Evolutionary conservation across 331 rosid species (phyloP), one percentile per base, ranked within the genome.

Genomic region (Acacia pycnantha): DNA sequence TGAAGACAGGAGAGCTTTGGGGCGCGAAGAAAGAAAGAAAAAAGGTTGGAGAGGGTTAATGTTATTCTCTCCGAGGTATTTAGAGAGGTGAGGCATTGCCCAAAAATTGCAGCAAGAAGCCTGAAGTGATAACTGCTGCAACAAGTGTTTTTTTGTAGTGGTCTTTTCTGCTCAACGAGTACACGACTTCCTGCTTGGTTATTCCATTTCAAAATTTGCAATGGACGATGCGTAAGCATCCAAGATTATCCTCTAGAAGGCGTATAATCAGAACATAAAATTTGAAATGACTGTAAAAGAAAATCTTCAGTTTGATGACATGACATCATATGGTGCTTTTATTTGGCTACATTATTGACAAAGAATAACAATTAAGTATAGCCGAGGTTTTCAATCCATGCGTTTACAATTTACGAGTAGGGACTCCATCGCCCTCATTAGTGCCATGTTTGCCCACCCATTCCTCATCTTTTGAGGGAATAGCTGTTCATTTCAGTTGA

Each of bases 401-500:
- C 48, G 82, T 3, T 33, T 70, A 70, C 84, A 81, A 44, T 74
- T 66, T 44, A 33, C 84, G 74, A 69, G 74, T 40, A 69, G 26
- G 41, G 40, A 70, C 37, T 12, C 37, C 76, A 71, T 22, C 58
- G 16, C 76, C 61, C 74, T 70, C 79, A 22, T 77, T 12, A 74
- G 78, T 11, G 77, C 74, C 81, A 18, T 47, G 77, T 70, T 69
- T 80, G 79, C 84, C 70, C 74, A 50, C 66, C 74, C 74, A 50
- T 73, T 79, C 54, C 85, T 61, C 70, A 73, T 68, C 86, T 80
- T 82, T 73, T 26, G 76, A 44, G 74, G 50, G 43, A 74, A 53
- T 72, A 58, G 81, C 77, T 77, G 24, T 53, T 82, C 85, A 86
- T 84, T 22, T 91, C 62, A 78, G 85, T 73, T 65, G 87, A 87